These are phyloP conservation scores for Juncus inflexus DNA, from an alignment of 176 grass and related monocot genomes.

Conservation along the genomic window DNA sequence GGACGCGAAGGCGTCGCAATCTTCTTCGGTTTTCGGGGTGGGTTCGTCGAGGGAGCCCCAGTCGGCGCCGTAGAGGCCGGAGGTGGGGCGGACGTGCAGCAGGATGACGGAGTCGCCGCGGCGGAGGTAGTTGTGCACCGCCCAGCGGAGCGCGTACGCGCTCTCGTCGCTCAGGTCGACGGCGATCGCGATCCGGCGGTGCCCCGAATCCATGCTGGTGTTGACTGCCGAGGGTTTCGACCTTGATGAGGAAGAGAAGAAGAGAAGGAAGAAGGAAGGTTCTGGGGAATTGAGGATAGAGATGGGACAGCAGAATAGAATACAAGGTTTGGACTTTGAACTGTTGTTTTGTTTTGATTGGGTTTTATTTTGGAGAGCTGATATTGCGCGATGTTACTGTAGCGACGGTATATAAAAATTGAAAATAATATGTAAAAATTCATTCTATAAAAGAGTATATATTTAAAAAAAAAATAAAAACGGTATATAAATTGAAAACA, in stretches of 20 bases:
- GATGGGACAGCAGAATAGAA: too few species aligned
- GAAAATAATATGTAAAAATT: too few species aligned
- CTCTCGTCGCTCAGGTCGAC: slow-evolving; percentile 95
- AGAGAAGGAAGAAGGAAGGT: background rate
- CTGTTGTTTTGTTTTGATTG: too few species aligned
- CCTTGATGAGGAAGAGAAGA: slow-evolving; percentile 2
- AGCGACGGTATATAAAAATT: too few species aligned
- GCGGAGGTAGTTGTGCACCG: slow-evolving; percentile 93
- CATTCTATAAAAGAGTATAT: too few species aligned
- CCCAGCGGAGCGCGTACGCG: slow-evolving; percentile 82
- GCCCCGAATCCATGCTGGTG: slow-evolving; percentile 26
- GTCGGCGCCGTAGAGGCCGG: slow-evolving; percentile 79
- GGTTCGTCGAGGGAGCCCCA: slow-evolving; percentile 77
- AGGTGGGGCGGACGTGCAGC: slow-evolving; percentile 74
- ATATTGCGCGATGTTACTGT: too few species aligned
- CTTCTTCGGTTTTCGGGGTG: slow-evolving; percentile 63
- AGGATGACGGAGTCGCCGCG: slow-evolving; percentile 84
- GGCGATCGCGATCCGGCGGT: slow-evolving; percentile 82
- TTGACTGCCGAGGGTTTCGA: slow-evolving; percentile 41
- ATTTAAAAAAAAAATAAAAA: too few species aligned
- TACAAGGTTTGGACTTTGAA: too few species aligned
- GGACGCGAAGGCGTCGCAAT: slow-evolving; percentile 80
- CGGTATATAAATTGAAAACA: too few species aligned
- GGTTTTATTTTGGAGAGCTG: too few species aligned
- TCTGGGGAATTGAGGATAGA: background rate